These are phyloP conservation scores for Phytophthora sp. DNA, from an alignment of 352 stramenopile genomes.

Conservation along the genomic window DNA sequence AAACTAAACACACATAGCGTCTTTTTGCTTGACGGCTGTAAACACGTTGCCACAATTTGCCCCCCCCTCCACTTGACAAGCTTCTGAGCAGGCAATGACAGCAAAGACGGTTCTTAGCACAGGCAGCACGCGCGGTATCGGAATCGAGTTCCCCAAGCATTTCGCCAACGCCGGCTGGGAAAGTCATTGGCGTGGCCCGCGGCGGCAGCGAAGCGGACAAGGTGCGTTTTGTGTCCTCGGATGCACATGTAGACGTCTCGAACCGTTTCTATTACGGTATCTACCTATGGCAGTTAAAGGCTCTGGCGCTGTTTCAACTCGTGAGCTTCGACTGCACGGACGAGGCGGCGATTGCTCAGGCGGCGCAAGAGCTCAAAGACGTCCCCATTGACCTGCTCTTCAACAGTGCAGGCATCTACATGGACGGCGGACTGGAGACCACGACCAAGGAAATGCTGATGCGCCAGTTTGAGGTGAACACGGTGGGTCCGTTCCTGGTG, in stretches of 20 bases:
- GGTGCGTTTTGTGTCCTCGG: slow-evolving; percentile 30
- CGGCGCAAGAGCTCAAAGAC: slow-evolving; percentile 43
- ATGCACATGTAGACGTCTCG: not conserved
- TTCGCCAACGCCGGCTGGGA: slow-evolving; percentile 52
- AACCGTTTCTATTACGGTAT: not conserved
- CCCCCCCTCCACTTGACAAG: slow-evolving; percentile 21
- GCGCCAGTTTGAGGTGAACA: slow-evolving; percentile 66
- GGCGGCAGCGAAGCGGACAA: slow-evolving; percentile 35
- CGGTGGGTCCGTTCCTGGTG: slow-evolving; percentile 59
- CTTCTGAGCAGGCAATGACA: slow-evolving; percentile 11
- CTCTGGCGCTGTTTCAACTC: slow-evolving; percentile 46
- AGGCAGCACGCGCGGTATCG: slow-evolving; percentile 51
- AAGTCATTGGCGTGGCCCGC: slow-evolving; percentile 50
- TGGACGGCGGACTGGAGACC: slow-evolving; percentile 28
- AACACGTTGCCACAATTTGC: too few species aligned
- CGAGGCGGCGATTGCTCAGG: slow-evolving; percentile 46
- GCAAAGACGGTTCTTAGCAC: slow-evolving; percentile 61
- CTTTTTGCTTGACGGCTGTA: too few species aligned
- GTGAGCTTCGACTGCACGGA: slow-evolving; percentile 49
- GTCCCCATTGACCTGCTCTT: slow-evolving; percentile 63
- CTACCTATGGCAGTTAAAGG: slow-evolving; percentile 28
- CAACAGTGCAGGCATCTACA: slow-evolving; percentile 64
- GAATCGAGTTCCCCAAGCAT: slow-evolving; percentile 48
- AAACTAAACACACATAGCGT: too few species aligned
- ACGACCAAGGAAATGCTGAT: slow-evolving; percentile 55